Base-by-base conservation (phyloP, 805 yeast genomes). In the Saturnispora sanitii region DNA sequence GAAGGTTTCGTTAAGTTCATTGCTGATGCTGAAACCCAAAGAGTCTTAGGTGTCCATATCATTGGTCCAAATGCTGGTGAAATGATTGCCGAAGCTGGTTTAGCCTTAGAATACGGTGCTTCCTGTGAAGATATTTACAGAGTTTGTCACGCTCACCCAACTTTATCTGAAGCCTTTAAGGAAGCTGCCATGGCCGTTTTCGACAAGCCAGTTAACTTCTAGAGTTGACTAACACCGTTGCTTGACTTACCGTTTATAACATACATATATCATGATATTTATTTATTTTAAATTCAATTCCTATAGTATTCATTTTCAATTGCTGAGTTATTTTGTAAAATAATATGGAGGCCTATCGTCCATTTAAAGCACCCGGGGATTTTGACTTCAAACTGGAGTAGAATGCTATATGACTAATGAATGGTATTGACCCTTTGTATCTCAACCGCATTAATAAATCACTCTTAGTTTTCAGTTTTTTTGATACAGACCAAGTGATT, bases 11-110 rank as follows among this genome's bases (percentile, higher is more conserved):
- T 92, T 58, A 92, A 92, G 73, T 78, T 92, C 60, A 64, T 92
- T 51, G 88, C 95, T 47, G 99, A 92, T 66, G 88, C 94, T 52
- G 95, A 90, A 68, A 90, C 98, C 48, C 95, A 92, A 69, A 79
- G 98, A 66, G 76, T 92, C 34, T 71, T 92, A 51, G 99, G 98
- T 64, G 87, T 83, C 47, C 99, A 92, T 71, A 90, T 92, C 62
- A 82, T 88, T 53, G 98, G 98, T 54, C 83, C 98, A 53, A 88
- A 85, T 60, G 99, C 99, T 45, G 98, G 99, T 68, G 99, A 92
- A 73, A 85, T 92, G 96, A 92, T 92, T 62, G 97, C 94, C 51
- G 98, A 94, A 72, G 96, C 87, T 49, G 94, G 95, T 52, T 75
- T 92, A 61, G 99, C 99, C 34, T 65, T 92, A 49, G 99, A 92